Evolutionary conservation across 495 filamentous ascomycete genomes (phyloP), one percentile per base, ranked within the genome.

Genomic region (Niebla homalea): DNA sequence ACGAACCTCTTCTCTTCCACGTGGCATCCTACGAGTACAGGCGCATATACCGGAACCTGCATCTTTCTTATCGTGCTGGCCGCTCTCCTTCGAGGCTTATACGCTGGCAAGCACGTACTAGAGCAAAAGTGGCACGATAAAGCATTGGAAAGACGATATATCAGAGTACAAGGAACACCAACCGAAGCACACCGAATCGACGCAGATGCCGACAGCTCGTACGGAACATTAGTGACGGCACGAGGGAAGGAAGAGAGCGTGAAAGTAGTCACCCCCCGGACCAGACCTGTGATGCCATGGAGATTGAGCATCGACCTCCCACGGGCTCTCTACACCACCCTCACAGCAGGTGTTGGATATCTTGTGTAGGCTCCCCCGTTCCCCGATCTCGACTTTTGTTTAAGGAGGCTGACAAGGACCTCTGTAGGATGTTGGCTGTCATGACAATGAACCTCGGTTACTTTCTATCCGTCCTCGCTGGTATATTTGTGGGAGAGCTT

Each of bases 361-460:
- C 67, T 97, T 36, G 77, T 96, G 90, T 95, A 73, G 74, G 88
- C 79, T 25, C n/a, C 36, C 54, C 32, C 12, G 39, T 4, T n/a
- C 15, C n/a, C 8, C 4, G 2, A 20, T 4, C 15, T 32, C 2
- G 15, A 19, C n/a, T 3, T 19, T n/a, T 37, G 38, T 44, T 43
- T 53, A 48, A 60, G 36, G 58, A 44, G 46, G 18, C 15, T 14
- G 22, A 10, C 51, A 41, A 47, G 19, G 51, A 37, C 49, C 55
- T 6, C 38, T 51, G 23, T 23, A 97, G 90, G 45, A 97, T 97
- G 90, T 70, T 97, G 67, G 89, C 86, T n/a, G 85, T 94, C 57
- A 97, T 97, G 90, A 92, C 88, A 3, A 77, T 90, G 78, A 97
- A 97, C 59, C 77, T 96, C 40, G 90, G 90, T n/a, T 97, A 94